Conservation (phyloP, 352 stramenopile species). For the Achlya hypogyna region DNA sequence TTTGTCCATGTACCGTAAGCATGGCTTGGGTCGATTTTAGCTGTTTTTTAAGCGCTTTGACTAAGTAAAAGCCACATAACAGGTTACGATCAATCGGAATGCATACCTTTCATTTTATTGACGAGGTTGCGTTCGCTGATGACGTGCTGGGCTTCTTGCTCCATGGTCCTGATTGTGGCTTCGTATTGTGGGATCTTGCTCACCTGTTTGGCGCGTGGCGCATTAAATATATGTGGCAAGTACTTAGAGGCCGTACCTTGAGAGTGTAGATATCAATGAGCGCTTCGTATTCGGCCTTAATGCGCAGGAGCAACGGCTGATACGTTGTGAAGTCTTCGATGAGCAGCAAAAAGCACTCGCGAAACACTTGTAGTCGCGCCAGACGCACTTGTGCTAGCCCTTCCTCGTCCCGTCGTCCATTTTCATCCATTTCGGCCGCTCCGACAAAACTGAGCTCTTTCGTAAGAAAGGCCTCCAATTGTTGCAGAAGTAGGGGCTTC, state of each 20-base stretch:
- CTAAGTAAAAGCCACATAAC: not conserved
- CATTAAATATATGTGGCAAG: not conserved
- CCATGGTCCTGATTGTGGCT: constrained; percentile 40
- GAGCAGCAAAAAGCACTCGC: constrained; percentile 36
- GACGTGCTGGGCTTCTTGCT: constrained; percentile 53
- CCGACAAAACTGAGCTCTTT: constrained; percentile 22
- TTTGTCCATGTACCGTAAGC: constrained; percentile 38
- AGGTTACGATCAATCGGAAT: not conserved
- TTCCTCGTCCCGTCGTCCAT: not conserved
- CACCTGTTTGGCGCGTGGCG: constrained; percentile 25
- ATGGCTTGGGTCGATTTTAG: constrained; percentile 48
- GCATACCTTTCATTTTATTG: constrained; percentile 24
- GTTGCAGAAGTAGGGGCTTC: constrained; percentile 37
- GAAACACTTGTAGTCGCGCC: constrained; percentile 44
- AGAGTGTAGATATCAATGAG: not conserved
- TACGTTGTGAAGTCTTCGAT: constrained; percentile 61
- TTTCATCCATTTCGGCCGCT: not conserved
- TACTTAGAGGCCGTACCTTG: not conserved
- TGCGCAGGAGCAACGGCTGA: constrained; percentile 42
- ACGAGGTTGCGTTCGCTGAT: constrained; percentile 38
- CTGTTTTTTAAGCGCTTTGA: constrained; percentile 32
- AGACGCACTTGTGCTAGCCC: not conserved
- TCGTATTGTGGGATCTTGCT: constrained; percentile 43
- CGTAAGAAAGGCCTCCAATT: constrained; percentile 32
- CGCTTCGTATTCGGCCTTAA: constrained; percentile 56